A percentile compares a stretch with the other conserved stretches of the same genome.
phyloP scores from a whole-genome alignment of 805 yeast genomes.

The Deakozyma indianensis region DNA sequence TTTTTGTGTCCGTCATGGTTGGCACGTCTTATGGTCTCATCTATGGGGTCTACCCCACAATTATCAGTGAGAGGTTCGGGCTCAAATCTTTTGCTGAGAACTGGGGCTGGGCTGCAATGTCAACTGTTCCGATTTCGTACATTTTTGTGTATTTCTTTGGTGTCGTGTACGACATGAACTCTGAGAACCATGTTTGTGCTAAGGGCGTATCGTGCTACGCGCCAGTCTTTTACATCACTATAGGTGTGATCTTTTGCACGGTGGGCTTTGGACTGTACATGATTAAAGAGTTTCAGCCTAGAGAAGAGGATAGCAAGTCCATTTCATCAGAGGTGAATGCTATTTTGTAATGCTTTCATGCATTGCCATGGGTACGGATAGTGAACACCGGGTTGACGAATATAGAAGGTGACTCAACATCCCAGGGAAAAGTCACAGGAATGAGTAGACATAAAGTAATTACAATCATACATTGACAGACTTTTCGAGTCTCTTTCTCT shows the following conservation, averaged over 20 bases:
- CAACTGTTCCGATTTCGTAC: constrained; percentile 46
- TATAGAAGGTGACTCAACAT: too few relatives aligned
- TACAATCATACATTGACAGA: too few relatives aligned
- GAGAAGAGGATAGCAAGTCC: neutral
- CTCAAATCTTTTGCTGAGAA: constrained; percentile 46
- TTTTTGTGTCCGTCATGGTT: constrained; percentile 34
- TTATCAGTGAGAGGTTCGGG: constrained; percentile 54
- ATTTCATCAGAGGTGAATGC: neutral
- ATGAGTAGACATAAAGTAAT: too few relatives aligned
- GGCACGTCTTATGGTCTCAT: constrained; percentile 60
- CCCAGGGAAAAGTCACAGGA: too few relatives aligned
- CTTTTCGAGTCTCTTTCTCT: too few relatives aligned
- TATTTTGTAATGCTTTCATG: too few relatives aligned
- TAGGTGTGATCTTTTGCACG: neutral
- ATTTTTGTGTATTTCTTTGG: constrained; percentile 50
- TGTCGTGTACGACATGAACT: constrained; percentile 36
- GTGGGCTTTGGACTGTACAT: neutral
- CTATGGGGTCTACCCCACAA: constrained; percentile 53
- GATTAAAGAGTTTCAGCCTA: neutral
- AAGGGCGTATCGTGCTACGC: constrained; percentile 2
- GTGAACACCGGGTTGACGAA: too few relatives aligned
- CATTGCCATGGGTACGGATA: too few relatives aligned
- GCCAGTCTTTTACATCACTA: neutral
- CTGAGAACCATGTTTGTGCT: constrained; percentile 2
- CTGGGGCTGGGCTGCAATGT: constrained; percentile 52